Conservation (phyloP, 257 asterid genomes). For the Solanum pennellii region DNA sequence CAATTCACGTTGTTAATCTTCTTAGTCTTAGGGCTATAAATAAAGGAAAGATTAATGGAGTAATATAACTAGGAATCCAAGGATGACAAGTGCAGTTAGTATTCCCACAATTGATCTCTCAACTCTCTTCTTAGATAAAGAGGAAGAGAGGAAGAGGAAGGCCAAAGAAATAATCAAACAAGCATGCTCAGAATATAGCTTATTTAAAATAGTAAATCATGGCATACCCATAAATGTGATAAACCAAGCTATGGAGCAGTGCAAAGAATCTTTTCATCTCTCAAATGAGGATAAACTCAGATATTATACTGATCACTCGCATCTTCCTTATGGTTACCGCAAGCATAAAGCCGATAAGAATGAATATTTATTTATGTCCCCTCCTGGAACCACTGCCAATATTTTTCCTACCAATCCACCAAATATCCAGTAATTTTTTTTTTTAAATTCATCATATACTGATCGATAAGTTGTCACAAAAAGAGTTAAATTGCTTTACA, state of each 20-base stretch:
- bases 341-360: background rate
- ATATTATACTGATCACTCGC: background rate
- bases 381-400: background rate
- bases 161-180: background rate
- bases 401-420: background rate
- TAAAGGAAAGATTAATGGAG: no score
- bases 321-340: background rate
- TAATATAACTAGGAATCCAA: background rate
- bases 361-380: background rate
- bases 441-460: no score
- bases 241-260: background rate
- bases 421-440: background rate
- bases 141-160: background rate
- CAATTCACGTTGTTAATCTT: no score
- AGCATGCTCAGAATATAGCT: background rate
- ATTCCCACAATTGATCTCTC: background rate
- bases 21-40: no score
- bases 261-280: background rate
- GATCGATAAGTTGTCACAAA: no score
- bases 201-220: background rate
- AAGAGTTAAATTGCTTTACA: no score
- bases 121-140: background rate
- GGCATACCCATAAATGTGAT: background rate
- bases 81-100: background rate
- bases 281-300: background rate